Evolutionary conservation across 768 basidiomycete genomes (phyloP), one percentile per base, ranked within the genome.

Genomic region (Boletellus ananiceps): DNA sequence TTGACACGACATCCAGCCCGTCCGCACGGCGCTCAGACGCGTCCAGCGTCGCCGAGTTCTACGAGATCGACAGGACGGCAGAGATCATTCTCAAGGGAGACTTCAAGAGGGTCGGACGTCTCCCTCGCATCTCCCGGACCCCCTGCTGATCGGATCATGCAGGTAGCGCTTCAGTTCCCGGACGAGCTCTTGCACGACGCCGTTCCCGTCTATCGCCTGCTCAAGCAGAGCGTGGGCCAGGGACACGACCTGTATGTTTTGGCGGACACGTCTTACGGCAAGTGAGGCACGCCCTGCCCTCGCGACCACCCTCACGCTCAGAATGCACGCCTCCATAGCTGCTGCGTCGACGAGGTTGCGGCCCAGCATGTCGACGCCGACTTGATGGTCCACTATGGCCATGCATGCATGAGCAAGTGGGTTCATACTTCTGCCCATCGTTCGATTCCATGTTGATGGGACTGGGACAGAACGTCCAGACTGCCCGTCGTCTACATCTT

Each of bases 191-290:
- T 99, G 12, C 80, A 80, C 27, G 83, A 88, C 56, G 92, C 92
- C 1, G 93, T 97, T 14, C 83, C 84, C 2, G 84, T 98, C 23
- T 93, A 84, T 63, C 75, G 80, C 34, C 63, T 70, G 4, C 74
- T 99, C 32, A 88, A 84, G 61, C 61, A 62, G 2, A 67, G 60
- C 47, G 63, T 82, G 19, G 71, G 75, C 39, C 43, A 56, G 1
- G 64, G 41, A 16, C 72, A 71, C 44, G 86, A 94, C 58, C 71
- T 91, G 19, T 95, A 92, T 64, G 86, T 96, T 5, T 76, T 97
- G n/a, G 95, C 94, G 12, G 95, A 99, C 68, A 97, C 94, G 18
- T 95, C 94, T 4, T 97, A 97, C 67, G 96, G 94, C 69, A 94
- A 89, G 94, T 83, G 71, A 57, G 57, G 16, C 8, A 32, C 47